phyloP scores from a whole-genome alignment of 805 yeast genomes.

The Zygotorulaspora chibaensis region DNA sequence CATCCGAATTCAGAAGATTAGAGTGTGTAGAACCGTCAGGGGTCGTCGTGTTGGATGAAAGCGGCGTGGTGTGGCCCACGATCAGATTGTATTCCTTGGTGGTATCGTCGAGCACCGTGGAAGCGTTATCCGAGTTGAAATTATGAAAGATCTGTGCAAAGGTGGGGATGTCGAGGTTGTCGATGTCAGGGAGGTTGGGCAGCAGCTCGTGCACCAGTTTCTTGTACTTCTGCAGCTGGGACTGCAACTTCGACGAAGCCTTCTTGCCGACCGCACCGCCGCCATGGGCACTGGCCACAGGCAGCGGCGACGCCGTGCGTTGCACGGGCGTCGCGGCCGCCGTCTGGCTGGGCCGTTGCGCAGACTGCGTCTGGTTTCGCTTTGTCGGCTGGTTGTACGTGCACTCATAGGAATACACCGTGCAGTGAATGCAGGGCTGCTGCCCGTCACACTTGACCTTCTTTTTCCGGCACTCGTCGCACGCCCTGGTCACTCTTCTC shows the following conservation, averaged over 20 bases:
- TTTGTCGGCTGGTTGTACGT: constrained; percentile 74
- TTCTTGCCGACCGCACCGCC: constrained; percentile 1
- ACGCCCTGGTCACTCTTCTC: constrained; percentile 42
- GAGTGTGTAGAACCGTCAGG: constrained; percentile 14
- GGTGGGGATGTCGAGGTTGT: constrained; percentile 25
- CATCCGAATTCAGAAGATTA: constrained; percentile 4
- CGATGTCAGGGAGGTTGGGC: constrained; percentile 29
- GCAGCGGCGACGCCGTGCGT: constrained; percentile 3
- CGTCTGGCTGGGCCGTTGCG: background rate
- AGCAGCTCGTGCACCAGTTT: constrained; percentile 22
- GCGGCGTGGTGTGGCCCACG: constrained; percentile 10
- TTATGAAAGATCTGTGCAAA: constrained; percentile 26
- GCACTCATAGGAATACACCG: constrained; percentile 81
- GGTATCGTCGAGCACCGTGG: constrained; percentile 19
- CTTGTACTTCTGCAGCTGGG: constrained; percentile 21
- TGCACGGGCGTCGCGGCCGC: background rate
- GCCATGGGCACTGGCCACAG: constrained; percentile 3
- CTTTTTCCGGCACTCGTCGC: constrained; percentile 55
- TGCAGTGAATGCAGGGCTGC: constrained; percentile 82
- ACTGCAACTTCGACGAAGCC: constrained; percentile 16
- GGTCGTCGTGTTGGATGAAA: constrained; percentile 14
- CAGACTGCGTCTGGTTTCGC: constrained; percentile 11
- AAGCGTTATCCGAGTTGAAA: constrained; percentile 10
- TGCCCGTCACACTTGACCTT: constrained; percentile 83
- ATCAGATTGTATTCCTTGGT: constrained; percentile 25